A percentile compares a stretch with the other conserved stretches of the same genome.
phyloP scores from a whole-genome alignment of 2,329 filamentous ascomycete species.

The Sclerotinia glacialis region DNA sequence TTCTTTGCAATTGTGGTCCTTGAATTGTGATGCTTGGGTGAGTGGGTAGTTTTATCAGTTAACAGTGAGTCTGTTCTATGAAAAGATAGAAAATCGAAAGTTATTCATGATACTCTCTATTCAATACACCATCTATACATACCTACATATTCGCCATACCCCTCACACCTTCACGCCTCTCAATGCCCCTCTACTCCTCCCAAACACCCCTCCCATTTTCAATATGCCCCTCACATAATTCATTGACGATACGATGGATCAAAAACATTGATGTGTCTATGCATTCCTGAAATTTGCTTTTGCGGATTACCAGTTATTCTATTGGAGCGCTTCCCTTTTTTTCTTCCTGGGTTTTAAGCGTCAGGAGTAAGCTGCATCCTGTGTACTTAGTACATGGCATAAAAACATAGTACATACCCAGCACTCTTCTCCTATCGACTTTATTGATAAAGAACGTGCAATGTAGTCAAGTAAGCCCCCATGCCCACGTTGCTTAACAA shows the following conservation, averaged over 20 bases:
- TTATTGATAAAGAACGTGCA: no score
- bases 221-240: background rate
- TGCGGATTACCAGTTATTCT: background rate
- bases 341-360: background rate
- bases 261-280: background rate
- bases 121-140: background rate
- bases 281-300: background rate
- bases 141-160: no score
- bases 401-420: background rate
- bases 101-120: no score
- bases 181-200: background rate
- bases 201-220: background rate
- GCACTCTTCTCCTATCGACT: background rate
- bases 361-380: background rate
- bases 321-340: background rate
- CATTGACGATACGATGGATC: no score
- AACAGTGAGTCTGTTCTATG: no score
- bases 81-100: no score
- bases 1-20: no score
- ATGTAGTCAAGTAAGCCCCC: no score
- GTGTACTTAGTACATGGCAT: background rate
- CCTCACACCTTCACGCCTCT: background rate
- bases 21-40: no score
- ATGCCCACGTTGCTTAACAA: no score
- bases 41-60: no score